Percentiles rank a stretch among this genome's conserved stretches.
Conservation (phyloP, 129 eudicot species). For the Dittrichia graveolens region DNA sequence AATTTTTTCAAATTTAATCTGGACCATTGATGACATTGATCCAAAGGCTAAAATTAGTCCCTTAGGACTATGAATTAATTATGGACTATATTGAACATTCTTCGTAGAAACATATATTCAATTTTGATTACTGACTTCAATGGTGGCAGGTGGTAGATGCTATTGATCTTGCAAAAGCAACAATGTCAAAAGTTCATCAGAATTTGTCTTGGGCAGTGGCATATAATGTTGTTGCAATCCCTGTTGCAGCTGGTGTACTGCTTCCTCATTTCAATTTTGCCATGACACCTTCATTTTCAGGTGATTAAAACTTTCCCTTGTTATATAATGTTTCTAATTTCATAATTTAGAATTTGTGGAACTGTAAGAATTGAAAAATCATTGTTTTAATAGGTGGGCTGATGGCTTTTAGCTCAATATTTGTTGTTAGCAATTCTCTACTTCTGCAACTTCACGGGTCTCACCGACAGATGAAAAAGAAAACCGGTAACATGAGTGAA, state of each 20-base stretch:
- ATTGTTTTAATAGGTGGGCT: constrained; percentile 70
- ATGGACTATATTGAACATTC: no score
- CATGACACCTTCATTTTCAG: constrained; percentile 97
- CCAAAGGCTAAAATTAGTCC: no score
- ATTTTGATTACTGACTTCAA: neutral
- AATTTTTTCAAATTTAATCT: no score
- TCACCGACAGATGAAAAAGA: constrained; percentile 41
- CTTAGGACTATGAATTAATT: no score
- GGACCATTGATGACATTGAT: no score
- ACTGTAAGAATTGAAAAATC: neutral
- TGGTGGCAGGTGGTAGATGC: constrained; percentile 79
- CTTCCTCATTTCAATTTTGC: constrained; percentile 95
- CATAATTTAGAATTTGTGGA: neutral
- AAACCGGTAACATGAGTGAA: constrained; percentile 26
- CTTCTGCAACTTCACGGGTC: constrained; percentile 76
- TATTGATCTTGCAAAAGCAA: constrained; percentile 84
- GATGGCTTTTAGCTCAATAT: constrained; percentile 94
- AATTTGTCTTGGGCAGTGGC: constrained; percentile 96
- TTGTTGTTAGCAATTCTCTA: constrained; percentile 88
- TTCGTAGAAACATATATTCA: neutral
- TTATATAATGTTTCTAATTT: neutral
- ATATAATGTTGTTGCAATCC: constrained; percentile 81
- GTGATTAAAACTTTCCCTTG: constrained; percentile 29
- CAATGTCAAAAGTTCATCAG: constrained; percentile 91
- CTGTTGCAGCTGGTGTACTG: constrained; percentile 82